These are phyloP conservation scores for Cladosporium sp. DNA, from an alignment of 2,329 filamentous ascomycete species.

Conservation along the genomic window DNA sequence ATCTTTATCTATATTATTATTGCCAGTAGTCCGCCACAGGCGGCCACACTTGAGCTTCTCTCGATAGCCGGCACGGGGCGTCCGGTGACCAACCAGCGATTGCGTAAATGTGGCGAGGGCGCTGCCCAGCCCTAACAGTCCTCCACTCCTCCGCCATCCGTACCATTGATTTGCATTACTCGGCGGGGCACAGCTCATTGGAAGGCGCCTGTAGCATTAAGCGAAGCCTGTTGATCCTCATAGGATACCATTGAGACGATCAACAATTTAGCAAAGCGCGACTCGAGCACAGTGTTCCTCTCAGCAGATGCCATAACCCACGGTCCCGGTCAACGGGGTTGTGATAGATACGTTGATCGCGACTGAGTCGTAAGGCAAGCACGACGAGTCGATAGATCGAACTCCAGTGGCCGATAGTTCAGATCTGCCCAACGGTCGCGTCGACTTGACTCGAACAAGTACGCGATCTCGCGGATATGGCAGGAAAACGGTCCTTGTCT, in stretches of 20 bases:
- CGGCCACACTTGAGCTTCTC: conserved; percentile 7
- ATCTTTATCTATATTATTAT: conserved; percentile 2
- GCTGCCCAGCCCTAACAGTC: neutral
- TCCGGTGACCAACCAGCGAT: conserved; percentile 15
- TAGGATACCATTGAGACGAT: conserved; percentile 3
- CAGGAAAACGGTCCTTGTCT: neutral
- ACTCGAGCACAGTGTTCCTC: neutral
- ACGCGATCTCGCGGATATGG: conserved; percentile 4
- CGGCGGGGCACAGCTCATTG: conserved; percentile 14
- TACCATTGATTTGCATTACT: conserved; percentile 9
- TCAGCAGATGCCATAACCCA: conserved; percentile 1
- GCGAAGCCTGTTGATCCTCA: conserved; percentile 19
- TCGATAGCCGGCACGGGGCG: conserved; percentile 16
- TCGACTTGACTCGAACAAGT: conserved; percentile 11
- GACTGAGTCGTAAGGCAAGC: conserved; percentile 14
- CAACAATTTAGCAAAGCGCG: neutral
- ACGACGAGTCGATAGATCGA: conserved; percentile 18
- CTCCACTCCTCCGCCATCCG: neutral
- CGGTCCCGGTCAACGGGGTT: conserved; percentile 8
- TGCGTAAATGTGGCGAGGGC: conserved; percentile 14
- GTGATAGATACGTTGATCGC: neutral
- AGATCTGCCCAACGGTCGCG: conserved; percentile 15
- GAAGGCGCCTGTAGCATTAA: conserved; percentile 1
- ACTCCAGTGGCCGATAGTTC: conserved; percentile 20
- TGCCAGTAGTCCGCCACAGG: conserved; percentile 3